phyloP scores from a whole-genome alignment of 768 basidiomycete species.

The Suillus paluster region DNA sequence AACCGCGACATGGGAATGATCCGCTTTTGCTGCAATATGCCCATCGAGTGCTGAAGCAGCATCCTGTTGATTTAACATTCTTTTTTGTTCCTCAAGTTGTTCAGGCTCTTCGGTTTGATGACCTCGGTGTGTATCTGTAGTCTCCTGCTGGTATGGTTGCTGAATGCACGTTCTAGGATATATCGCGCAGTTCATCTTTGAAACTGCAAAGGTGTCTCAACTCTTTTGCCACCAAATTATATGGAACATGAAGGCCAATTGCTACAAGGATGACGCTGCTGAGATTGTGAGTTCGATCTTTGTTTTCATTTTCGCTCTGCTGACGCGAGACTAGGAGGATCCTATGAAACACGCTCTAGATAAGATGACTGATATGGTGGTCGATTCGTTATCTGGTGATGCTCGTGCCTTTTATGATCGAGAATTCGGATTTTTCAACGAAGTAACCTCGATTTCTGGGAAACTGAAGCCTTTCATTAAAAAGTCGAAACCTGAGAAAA shows the following conservation, averaged over 20 bases:
- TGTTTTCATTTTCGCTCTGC: constrained; percentile 1
- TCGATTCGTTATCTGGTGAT: constrained; percentile 84
- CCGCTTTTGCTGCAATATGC: constrained; percentile 93
- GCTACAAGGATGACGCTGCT: constrained; percentile 87
- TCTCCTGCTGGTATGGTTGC: background rate
- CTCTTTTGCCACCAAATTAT: constrained; percentile 99
- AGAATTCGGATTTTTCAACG: constrained; percentile 94
- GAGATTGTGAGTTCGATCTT: constrained; percentile 63
- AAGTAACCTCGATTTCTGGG: constrained; percentile 97
- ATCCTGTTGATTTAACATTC: constrained; percentile 93
- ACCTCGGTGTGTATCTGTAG: constrained; percentile 60
- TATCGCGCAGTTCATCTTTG: constrained; percentile 93
- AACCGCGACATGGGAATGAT: constrained; percentile 81
- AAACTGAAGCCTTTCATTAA: constrained; percentile 97
- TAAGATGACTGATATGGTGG: constrained; percentile 77
- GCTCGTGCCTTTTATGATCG: constrained; percentile 90
- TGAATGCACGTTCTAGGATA: constrained; percentile 61
- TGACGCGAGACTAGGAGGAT: constrained; percentile 67
- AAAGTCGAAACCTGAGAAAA: constrained; percentile 94
- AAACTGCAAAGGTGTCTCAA: constrained; percentile 96
- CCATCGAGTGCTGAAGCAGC: constrained; percentile 91
- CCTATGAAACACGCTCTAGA: constrained; percentile 97
- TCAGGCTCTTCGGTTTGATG: constrained; percentile 91
- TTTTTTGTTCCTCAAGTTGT: constrained; percentile 99
- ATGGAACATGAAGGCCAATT: constrained; percentile 99